Evolutionary conservation across 768 basidiomycete species (phyloP).

Genomic region (Mycena galericulata): DNA sequence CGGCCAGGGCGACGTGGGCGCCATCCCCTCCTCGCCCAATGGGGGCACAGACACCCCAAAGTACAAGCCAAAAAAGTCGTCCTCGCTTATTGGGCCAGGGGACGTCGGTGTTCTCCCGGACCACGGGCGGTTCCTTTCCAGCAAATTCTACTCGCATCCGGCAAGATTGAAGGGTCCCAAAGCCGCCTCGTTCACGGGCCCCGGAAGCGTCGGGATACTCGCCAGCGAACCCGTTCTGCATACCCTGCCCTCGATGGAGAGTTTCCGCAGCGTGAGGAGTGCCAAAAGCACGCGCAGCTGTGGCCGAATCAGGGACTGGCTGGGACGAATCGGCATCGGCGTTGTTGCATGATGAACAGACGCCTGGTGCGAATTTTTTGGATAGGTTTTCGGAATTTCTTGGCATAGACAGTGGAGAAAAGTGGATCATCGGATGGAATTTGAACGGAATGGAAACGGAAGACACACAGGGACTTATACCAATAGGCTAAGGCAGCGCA

Average conservation of each 20-base stretch:
- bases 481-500: conserved; percentile 24
- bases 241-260: conserved; percentile 58
- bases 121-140: conserved; percentile 26
- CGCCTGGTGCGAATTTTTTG: background rate
- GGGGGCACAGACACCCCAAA: conserved; percentile 23
- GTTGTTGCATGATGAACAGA: conserved; percentile 26
- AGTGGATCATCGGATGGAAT: conserved; percentile 4
- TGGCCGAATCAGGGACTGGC: conserved; percentile 55
- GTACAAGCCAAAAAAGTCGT: conserved; percentile 26
- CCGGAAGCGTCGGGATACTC: conserved; percentile 16
- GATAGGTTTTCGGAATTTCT: conserved; percentile 14
- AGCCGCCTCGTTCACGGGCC: conserved; percentile 24
- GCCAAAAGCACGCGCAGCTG: conserved; percentile 54
- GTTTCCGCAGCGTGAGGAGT: conserved; percentile 57
- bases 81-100: conserved; percentile 25
- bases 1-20: conserved; percentile 17
- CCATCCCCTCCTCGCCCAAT: conserved; percentile 33
- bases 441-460: conserved; percentile 13
- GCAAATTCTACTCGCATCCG: conserved; percentile 31
- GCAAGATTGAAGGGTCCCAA: conserved; percentile 17
- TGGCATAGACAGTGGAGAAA: conserved; percentile 1
- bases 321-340: conserved; percentile 48
- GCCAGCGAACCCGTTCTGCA: conserved; percentile 41
- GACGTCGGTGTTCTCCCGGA: conserved; percentile 27
- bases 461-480: conserved; percentile 3